Evolutionary conservation across 2,329 filamentous ascomycete species (phyloP).

Genomic region (Xylaria sp.): DNA sequence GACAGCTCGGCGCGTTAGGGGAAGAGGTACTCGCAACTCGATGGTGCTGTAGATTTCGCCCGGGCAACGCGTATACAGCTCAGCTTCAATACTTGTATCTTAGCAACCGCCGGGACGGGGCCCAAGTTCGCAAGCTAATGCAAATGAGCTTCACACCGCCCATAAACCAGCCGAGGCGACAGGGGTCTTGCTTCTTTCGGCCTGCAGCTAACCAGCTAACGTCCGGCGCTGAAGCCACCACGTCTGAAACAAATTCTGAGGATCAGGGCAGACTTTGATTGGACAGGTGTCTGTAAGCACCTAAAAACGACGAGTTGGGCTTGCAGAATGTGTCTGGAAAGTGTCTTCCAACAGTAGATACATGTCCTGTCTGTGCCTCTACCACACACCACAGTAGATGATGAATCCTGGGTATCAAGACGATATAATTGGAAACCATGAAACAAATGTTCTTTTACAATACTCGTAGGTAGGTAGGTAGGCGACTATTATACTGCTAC

Average conservation of each 20-base stretch:
- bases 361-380: neutral
- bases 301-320: too few species aligned
- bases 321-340: too few species aligned
- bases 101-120: neutral
- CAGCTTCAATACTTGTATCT: neutral
- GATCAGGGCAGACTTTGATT: neutral
- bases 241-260: neutral
- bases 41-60: too few species aligned
- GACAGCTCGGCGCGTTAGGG: neutral
- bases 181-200: constrained; percentile 25
- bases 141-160: constrained; percentile 26
- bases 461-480: too few species aligned
- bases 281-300: neutral
- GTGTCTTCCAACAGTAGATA: too few species aligned
- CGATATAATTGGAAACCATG: neutral
- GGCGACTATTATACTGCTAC: constrained; percentile 8
- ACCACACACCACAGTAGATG: neutral
- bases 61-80: neutral
- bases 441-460: neutral
- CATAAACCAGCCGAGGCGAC: constrained; percentile 19
- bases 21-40: neutral
- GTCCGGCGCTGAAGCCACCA: constrained; percentile 7
- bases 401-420: neutral
- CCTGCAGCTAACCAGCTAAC: constrained; percentile 7
- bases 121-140: neutral